Evolutionary conservation across 108 stramenopile species (phyloP), one percentile per base, ranked within the genome.

Genomic region (Skeletonema menzelii): DNA sequence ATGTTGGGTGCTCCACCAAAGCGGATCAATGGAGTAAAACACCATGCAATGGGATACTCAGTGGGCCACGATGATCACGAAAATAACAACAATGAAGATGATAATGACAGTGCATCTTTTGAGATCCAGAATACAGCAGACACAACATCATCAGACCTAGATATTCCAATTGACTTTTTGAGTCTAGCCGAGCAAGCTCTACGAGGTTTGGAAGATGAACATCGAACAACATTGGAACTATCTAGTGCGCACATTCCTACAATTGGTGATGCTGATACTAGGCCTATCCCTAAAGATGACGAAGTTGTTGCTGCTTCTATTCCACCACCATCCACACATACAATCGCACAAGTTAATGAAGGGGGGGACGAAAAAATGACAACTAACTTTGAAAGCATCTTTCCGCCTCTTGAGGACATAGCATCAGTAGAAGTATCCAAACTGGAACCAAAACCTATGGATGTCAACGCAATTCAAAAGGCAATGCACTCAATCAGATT

Each of bases 401-500:
- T 53, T 22, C 49, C 49, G n/a, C 49, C 49, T 53, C 20, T 53
- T 1, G 49, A 53, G 22, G 49, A 53, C 15, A 17, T 7, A 27
- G 31, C 40, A 20, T 12, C 38, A 3, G 47, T 27, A 55, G 44
- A 56, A 70, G 44, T 42, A 63, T 35, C 27, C 65, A 60, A 19
- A 44, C 3, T 19, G 40, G 57, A 42, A 27, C 7, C 59, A 40
- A 68, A 44, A 42, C 34, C 56, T 46, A 19, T 73, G 47, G 67
- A 83, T 59, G 27, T 69, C 13, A 32, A 69, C 15, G 77, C 77
- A 24, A 67, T 83, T 22, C 60, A 70, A 63, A 61, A 59, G 49
- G 77, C 77, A 27, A 69, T 83, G 82, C 49, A 69, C 38, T 73
- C 77, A 20, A 83, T 83, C 17, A 63, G 82, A 17, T 37, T 67